Conservation (phyloP, 2,329 filamentous ascomycete genomes). For the Sporothrix schenckii region DNA sequence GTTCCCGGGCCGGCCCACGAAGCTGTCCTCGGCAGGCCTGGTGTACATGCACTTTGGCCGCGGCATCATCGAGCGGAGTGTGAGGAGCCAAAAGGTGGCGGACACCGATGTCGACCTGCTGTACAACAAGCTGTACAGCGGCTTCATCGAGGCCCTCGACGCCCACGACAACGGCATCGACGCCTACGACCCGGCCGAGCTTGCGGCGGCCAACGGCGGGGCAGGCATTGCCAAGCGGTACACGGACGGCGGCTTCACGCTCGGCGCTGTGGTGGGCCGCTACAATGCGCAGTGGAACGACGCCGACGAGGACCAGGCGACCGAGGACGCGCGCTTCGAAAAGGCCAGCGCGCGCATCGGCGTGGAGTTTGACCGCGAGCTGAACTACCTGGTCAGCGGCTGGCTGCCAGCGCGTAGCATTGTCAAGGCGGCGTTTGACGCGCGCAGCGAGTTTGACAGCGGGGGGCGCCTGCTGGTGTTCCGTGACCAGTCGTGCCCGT, state of each 20-base stretch:
- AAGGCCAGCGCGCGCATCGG: constrained; percentile 81
- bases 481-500: constrained; percentile 75
- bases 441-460: constrained; percentile 59
- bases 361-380: constrained; percentile 79
- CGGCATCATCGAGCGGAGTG: constrained; percentile 72
- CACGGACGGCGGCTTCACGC: constrained; percentile 77
- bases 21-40: constrained; percentile 89
- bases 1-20: constrained; percentile 82
- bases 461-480: constrained; percentile 81
- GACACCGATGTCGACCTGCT: constrained; percentile 71
- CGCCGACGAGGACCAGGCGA: constrained; percentile 62
- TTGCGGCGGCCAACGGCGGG: constrained; percentile 52
- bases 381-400: constrained; percentile 71
- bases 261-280: constrained; percentile 80
- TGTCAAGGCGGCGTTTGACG: constrained; percentile 74
- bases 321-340: constrained; percentile 80
- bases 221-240: constrained; percentile 82
- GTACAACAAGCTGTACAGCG: constrained; percentile 86
- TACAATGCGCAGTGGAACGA: constrained; percentile 84
- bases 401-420: constrained; percentile 81
- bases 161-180: constrained; percentile 96
- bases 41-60: constrained; percentile 96
- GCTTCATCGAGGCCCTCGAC: constrained; percentile 94
- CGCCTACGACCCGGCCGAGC: constrained; percentile 70
- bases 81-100: constrained; percentile 49